These are phyloP conservation scores for Penicillium digitatum DNA, from an alignment of 2,329 filamentous ascomycete species.

Conservation along the genomic window DNA sequence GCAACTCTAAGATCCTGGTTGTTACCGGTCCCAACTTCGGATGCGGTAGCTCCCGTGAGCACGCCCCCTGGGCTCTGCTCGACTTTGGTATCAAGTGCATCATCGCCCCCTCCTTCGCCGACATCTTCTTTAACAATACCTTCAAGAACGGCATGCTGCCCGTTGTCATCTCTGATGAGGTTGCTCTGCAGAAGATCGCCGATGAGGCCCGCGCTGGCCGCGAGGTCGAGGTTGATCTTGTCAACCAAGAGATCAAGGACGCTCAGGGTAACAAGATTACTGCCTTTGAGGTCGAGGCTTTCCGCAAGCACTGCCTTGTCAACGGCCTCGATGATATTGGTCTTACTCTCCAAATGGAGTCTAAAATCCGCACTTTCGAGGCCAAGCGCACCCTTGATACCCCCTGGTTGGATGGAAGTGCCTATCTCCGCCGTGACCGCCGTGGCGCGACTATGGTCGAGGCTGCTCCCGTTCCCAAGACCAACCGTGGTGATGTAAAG, in stretches of 20 bases:
- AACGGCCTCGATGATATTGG: conserved; percentile 96
- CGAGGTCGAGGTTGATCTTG: conserved; percentile 86
- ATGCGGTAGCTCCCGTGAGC: conserved; percentile 86
- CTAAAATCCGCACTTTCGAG: conserved; percentile 84
- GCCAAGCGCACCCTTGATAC: conserved; percentile 69
- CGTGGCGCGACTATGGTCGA: conserved; percentile 58
- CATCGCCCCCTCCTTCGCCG: conserved; percentile 81
- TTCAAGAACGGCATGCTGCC: conserved; percentile 99
- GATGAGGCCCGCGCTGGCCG: conserved; percentile 72
- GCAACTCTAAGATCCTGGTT: conserved; percentile 79
- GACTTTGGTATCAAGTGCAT: conserved; percentile 95
- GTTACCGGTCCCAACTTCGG: conserved; percentile 93
- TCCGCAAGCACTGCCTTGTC: conserved; percentile 87
- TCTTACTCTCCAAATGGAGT: conserved; percentile 84
- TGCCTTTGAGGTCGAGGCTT: conserved; percentile 82
- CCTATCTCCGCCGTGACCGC: conserved; percentile 63
- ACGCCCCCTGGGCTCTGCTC: conserved; percentile 93
- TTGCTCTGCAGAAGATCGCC: conserved; percentile 65
- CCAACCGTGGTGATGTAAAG: conserved; percentile 79
- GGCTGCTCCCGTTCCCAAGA: conserved; percentile 72
- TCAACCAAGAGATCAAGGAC: conserved; percentile 76
- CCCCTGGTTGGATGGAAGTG: conserved; percentile 86
- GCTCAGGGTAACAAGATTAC: conserved; percentile 69
- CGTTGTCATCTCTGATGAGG: conserved; percentile 66
- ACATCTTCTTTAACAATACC: conserved; percentile 99